Percentiles rank a stretch among this genome's conserved stretches.
Evolutionary conservation across 257 asterid genomes (phyloP).

Genomic region (Solanum sparsipilum): DNA sequence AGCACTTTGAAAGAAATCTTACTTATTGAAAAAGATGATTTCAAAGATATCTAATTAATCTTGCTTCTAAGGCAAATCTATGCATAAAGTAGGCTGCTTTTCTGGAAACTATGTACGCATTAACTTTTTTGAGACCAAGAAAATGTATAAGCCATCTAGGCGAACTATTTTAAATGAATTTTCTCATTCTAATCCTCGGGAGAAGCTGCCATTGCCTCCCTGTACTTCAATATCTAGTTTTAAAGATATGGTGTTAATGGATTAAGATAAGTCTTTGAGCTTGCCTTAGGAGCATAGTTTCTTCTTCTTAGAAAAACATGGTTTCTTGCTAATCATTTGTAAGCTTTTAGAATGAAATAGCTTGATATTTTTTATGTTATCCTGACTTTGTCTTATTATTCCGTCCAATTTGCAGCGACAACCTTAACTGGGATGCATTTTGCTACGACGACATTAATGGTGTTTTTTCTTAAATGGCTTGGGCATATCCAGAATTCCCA

Average conservation of each 20-base stretch:
- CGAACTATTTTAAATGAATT: not conserved
- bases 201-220: not conserved
- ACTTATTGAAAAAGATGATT: not conserved
- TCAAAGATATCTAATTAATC: not conserved
- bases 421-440: slow-evolving; percentile 70
- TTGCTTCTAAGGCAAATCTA: not conserved
- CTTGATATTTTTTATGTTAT: not conserved
- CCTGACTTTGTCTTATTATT: not conserved
- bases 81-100: not conserved
- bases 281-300: not conserved
- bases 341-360: not conserved
- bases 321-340: not conserved
- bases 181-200: not conserved
- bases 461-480: slow-evolving; percentile 34
- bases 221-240: not conserved
- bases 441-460: slow-evolving; percentile 48
- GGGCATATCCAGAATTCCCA: slow-evolving; percentile 47
- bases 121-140: not conserved
- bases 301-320: not conserved
- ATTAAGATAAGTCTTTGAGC: not conserved
- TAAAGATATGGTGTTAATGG: not conserved
- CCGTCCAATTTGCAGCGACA: slow-evolving; percentile 35
- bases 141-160: not conserved
- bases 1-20: not conserved
- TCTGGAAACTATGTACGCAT: not conserved